Conservation (phyloP, 768 basidiomycete species). For the Podaxis sp. region DNA sequence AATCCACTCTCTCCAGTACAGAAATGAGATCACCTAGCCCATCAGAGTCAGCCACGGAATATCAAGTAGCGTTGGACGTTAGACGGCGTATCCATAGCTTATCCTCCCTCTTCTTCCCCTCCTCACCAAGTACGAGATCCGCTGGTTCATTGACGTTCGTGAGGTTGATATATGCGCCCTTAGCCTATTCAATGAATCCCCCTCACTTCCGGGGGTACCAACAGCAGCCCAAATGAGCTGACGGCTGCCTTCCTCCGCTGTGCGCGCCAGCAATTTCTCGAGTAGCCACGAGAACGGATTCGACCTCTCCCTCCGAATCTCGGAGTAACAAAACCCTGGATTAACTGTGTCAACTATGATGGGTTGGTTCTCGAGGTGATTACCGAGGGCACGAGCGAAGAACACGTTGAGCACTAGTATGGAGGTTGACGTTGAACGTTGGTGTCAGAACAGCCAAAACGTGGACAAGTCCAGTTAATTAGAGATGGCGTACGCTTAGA, state of each 20-base stretch:
- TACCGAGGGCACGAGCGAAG: constrained; percentile 37
- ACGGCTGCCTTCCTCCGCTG: constrained; percentile 38
- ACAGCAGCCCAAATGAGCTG: constrained; percentile 34
- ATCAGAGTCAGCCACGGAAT: background rate
- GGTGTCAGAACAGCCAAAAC: no score
- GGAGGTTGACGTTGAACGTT: no score
- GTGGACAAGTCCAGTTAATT: no score
- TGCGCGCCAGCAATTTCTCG: constrained; percentile 30
- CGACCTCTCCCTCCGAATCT: constrained; percentile 24
- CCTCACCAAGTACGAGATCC: constrained; percentile 27
- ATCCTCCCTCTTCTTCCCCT: constrained; percentile 26
- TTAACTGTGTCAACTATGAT: constrained; percentile 39
- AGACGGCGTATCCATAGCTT: constrained; percentile 29
- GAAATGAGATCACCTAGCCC: constrained; percentile 6
- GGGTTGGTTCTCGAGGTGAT: constrained; percentile 26
- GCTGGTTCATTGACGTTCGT: constrained; percentile 26
- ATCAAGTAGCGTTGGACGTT: fast-evolving
- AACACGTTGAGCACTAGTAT: constrained; percentile 41
- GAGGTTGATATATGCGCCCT: constrained; percentile 31
- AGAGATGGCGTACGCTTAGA: no score
- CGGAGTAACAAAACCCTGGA: constrained; percentile 45
- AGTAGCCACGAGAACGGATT: background rate
- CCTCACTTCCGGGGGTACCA: constrained; percentile 19
- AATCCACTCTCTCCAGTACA: constrained; percentile 6
- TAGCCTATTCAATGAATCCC: constrained; percentile 10